Evolutionary conservation across 352 stramenopile genomes (phyloP).

Genomic region (Phytophthora tentaculata): DNA sequence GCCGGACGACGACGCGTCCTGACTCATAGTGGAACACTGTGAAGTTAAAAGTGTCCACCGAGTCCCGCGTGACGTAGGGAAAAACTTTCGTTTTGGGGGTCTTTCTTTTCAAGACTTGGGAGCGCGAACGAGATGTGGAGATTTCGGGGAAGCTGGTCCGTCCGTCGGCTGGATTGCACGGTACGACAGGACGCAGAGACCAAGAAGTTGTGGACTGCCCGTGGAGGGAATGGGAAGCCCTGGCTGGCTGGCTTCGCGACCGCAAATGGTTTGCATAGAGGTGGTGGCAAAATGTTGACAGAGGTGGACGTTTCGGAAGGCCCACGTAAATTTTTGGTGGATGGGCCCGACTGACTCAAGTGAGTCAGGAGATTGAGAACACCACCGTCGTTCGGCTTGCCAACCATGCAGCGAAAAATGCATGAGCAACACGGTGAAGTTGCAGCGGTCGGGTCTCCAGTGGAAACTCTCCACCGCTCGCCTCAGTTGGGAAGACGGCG

Average conservation of each 20-base stretch:
- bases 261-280: conserved; percentile 20
- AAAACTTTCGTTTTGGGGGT: neutral
- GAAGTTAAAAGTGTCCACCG: neutral
- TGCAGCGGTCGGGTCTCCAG: neutral
- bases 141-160: conserved; percentile 28
- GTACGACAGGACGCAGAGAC: conserved; percentile 23
- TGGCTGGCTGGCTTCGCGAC: conserved; percentile 22
- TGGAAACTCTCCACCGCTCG: neutral
- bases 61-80: neutral
- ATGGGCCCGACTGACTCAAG: conserved; percentile 23
- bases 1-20: conserved; percentile 16
- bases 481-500: neutral
- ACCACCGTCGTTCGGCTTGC: conserved; percentile 11
- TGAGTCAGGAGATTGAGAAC: conserved; percentile 24
- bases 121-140: conserved; percentile 29
- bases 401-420: neutral
- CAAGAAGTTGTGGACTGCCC: neutral
- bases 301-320: conserved; percentile 18
- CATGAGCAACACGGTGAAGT: conserved; percentile 15
- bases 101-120: conserved; percentile 10
- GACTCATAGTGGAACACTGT: conserved; percentile 17
- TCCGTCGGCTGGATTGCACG: conserved; percentile 9
- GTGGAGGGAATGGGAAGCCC: conserved; percentile 1
- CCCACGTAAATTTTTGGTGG: conserved; percentile 7
- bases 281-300: conserved; percentile 25